Conservation (phyloP, 2,329 filamentous ascomycete genomes). For the Didymella keratinophila region DNA sequence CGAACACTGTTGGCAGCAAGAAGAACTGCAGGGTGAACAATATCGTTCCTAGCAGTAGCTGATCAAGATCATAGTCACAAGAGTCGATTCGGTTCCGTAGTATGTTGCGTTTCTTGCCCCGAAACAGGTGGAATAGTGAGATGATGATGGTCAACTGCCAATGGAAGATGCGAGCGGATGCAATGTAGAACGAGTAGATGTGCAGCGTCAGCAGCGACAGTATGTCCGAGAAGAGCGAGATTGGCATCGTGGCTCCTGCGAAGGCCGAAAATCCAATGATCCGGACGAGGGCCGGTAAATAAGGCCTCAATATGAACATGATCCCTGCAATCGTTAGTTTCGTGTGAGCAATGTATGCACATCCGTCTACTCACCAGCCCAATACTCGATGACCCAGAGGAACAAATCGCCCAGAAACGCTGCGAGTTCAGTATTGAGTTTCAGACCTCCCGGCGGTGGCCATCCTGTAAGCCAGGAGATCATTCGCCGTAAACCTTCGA, state of each 20-base stretch:
- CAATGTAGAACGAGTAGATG: conserved; percentile 98
- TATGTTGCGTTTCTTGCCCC: conserved; percentile 97
- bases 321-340: conserved; percentile 62
- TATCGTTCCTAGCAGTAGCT: conserved; percentile 94
- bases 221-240: conserved; percentile 93
- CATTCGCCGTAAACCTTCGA: conserved; percentile 85
- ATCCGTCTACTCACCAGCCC: conserved; percentile 72
- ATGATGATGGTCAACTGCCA: conserved; percentile 98
- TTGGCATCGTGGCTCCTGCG: conserved; percentile 94
- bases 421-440: conserved; percentile 92
- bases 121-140: conserved; percentile 97
- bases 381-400: conserved; percentile 98
- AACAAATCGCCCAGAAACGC: conserved; percentile 95
- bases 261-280: conserved; percentile 95
- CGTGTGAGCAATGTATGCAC: neutral
- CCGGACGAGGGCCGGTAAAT: conserved; percentile 86
- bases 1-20: conserved; percentile 89
- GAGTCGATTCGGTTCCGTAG: conserved; percentile 97
- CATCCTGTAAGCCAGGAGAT: conserved; percentile 96
- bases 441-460: conserved; percentile 79
- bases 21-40: conserved; percentile 96
- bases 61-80: conserved; percentile 97
- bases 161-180: conserved; percentile 95
- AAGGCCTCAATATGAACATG: conserved; percentile 78
- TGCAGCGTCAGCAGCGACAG: conserved; percentile 91